Percentiles rank a stretch among this genome's conserved stretches.
Evolutionary conservation across 306 rosid genomes (phyloP).

Genomic region (Quercus rubra): DNA sequence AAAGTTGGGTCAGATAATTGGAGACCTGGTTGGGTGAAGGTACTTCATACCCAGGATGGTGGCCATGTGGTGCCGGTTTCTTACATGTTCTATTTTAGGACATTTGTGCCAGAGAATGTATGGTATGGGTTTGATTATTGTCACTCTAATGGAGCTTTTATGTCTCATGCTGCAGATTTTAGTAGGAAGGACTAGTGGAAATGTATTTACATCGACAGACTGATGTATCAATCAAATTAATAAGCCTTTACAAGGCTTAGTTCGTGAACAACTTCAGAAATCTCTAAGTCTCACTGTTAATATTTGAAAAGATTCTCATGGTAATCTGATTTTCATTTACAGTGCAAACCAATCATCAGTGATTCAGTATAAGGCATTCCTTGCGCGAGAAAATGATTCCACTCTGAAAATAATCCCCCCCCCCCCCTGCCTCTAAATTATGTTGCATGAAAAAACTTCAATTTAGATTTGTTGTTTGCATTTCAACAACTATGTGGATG

Average conservation of each 20-base stretch:
- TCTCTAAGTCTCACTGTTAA: background rate
- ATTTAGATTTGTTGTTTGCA: no score
- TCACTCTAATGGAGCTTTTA: slow-evolving; percentile 5
- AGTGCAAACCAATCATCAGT: background rate
- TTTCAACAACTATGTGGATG: no score
- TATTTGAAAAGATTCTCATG: background rate
- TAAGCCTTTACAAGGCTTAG: background rate
- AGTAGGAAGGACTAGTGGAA: background rate
- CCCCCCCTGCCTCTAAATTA: no score
- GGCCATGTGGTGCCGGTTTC: slow-evolving; percentile 16
- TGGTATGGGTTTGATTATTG: slow-evolving; percentile 39
- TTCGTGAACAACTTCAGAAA: background rate
- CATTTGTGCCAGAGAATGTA: slow-evolving; percentile 34
- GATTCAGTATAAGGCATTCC: background rate
- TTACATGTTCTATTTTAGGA: slow-evolving; percentile 27
- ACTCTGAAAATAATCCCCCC: no score
- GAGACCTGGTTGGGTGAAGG: slow-evolving; percentile 37
- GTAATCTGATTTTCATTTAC: background rate
- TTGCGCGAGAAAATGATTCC: no score
- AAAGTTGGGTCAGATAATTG: slow-evolving; percentile 31
- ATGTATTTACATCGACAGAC: background rate
- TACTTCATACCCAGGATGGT: slow-evolving; percentile 19
- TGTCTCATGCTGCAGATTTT: slow-evolving; percentile 11
- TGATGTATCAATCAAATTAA: background rate
- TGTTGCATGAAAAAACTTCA: no score